Base-by-base conservation (phyloP, 2,329 filamentous ascomycete species). In the Trichoderma pleuroti region DNA sequence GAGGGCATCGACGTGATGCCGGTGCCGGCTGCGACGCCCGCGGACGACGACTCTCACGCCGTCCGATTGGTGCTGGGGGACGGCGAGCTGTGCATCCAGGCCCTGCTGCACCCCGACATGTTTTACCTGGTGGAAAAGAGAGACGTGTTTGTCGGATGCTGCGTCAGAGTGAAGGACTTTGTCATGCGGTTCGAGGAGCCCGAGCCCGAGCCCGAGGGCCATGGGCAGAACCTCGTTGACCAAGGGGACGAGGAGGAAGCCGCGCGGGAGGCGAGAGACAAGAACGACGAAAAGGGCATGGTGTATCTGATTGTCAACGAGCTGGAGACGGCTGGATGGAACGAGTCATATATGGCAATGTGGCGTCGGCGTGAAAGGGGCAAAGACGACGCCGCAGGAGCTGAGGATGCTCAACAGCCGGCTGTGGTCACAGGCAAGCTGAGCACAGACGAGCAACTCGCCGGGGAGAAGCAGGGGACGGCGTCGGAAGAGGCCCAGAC, bases 1-100 rank as follows among this genome's bases (percentile, higher is more conserved):
- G 84, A 86, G 71, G 80, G 78, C 59, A 71, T 86, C n/a, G 80
- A 85, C 14, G 66, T 74, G 18, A 72, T 80, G 0, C 75, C 81
- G 1, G 77, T 84, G 0, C 56, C 66, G 10, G 56, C 39, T 34
- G 65, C 39, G 10, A 61, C 65, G 56, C 79, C 82, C 0, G 68
- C 72, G 7, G 78, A 76, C 3, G 78, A 74, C 18, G 75, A 80
- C 76, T 84, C 83, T 81, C 83, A 85, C 36, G 79, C 80, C 2
- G 74, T 87, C 1, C 81, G 86, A 2, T 73, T 88, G 12, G 68
- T 88, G 0, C 81, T 88, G 0, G 84, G 86, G 46, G 86, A 88
- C 72, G 86, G 86, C 1, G 80, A 84, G 74, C 76, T 87, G 4
- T 87, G 84, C 73, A 81, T 88, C n/a, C 86, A 88, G 75, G 85